Evolutionary conservation across 108 stramenopile species (phyloP).

Genomic region (Aureococcus anophagefferens): DNA sequence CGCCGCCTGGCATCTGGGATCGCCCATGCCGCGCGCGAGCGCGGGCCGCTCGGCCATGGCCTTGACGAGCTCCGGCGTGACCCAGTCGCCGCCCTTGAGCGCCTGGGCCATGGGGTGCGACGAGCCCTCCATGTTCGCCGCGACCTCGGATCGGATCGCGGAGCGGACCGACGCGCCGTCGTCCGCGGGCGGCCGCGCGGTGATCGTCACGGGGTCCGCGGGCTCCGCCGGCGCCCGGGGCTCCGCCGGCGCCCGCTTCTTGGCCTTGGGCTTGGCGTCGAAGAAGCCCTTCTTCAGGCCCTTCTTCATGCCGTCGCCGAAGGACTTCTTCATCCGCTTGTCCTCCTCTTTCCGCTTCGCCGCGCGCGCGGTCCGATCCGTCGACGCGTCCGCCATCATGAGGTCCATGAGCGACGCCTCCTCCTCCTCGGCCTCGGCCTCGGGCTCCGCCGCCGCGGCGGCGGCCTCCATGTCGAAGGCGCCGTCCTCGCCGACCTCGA

Average conservation of each 20-base stretch:
- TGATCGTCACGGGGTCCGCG: background rate
- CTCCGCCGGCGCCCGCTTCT: background rate
- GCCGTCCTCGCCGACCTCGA: no score
- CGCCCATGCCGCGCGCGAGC: background rate
- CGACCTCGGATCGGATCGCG: background rate
- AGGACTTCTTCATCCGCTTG: background rate
- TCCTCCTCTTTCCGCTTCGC: background rate
- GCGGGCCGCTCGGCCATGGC: background rate
- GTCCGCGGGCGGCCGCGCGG: background rate
- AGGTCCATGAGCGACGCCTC: background rate
- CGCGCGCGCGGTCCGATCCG: background rate
- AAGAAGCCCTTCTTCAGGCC: background rate
- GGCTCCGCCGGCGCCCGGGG: background rate
- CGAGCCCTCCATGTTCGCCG: background rate
- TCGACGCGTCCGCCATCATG: background rate
- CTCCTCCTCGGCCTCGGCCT: background rate
- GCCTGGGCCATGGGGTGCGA: background rate
- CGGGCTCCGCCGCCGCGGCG: no score
- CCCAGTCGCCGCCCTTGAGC: slow-evolving; percentile 8
- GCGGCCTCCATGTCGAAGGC: no score
- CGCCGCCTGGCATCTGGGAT: slow-evolving; percentile 11
- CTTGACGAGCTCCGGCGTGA: slow-evolving; percentile 7
- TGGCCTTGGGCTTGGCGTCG: background rate
- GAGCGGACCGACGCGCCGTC: background rate
- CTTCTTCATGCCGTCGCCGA: slow-evolving; percentile 2